phyloP scores from a whole-genome alignment of 2,329 filamentous ascomycete genomes.

The Aspergillus sp. region DNA sequence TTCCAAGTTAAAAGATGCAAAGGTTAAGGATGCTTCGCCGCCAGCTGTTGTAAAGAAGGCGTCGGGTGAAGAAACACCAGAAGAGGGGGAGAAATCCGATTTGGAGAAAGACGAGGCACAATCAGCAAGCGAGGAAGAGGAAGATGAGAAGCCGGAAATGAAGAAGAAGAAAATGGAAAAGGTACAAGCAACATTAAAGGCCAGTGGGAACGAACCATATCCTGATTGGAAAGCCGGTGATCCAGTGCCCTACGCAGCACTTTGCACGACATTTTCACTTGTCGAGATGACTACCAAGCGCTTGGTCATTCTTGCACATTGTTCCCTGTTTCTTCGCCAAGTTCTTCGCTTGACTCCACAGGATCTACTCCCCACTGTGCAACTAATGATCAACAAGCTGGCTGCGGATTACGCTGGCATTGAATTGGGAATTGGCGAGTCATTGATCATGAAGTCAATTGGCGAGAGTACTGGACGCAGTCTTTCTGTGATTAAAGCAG shows the following conservation, averaged over 20 bases:
- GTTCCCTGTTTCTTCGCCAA: conserved; percentile 84
- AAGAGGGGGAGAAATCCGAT: conserved; percentile 26
- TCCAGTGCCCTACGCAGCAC: conserved; percentile 87
- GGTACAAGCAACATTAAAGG: conserved; percentile 70
- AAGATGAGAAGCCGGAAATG: conserved; percentile 64
- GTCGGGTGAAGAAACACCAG: conserved; percentile 43
- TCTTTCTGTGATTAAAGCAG: conserved; percentile 82
- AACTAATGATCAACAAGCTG: conserved; percentile 97
- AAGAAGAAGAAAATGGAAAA: conserved; percentile 74
- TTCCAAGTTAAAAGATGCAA: conserved; percentile 9
- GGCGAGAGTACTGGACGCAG: conserved; percentile 89
- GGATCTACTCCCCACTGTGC: conserved; percentile 80
- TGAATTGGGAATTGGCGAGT: conserved; percentile 97
- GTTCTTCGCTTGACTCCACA: conserved; percentile 86
- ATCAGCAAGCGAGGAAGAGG: conserved; percentile 47
- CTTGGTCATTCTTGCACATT: conserved; percentile 81
- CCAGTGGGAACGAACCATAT: conserved; percentile 71
- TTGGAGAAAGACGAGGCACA: conserved; percentile 30
- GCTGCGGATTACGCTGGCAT: conserved; percentile 95
- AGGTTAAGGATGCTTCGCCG: conserved; percentile 17
- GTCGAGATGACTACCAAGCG: conserved; percentile 94
- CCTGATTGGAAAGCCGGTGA: conserved; percentile 89
- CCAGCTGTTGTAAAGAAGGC: conserved; percentile 31
- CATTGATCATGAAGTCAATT: conserved; percentile 97
- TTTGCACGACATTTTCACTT: conserved; percentile 91